Evolutionary conservation across 2,329 filamentous ascomycete species (phyloP).

Genomic region (Lasiodiplodia sp.): DNA sequence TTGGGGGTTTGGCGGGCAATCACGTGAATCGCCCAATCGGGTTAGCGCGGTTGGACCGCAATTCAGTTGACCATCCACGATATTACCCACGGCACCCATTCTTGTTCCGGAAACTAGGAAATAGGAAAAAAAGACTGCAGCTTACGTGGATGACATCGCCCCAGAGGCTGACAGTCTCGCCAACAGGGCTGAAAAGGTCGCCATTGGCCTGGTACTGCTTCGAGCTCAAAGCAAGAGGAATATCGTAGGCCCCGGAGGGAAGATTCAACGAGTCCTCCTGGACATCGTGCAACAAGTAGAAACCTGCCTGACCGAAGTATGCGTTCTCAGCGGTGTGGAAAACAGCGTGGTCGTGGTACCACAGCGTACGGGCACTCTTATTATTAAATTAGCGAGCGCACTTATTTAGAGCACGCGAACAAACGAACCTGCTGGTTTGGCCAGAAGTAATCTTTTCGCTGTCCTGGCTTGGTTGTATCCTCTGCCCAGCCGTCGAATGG

Average conservation of each 20-base stretch:
- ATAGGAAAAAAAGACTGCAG: neutral
- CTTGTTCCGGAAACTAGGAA: too few relatives aligned
- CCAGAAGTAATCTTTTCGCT: constrained; percentile 70
- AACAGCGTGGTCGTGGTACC: constrained; percentile 62
- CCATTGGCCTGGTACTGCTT: constrained; percentile 62
- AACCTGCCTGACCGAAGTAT: constrained; percentile 65
- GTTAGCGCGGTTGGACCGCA: too few relatives aligned
- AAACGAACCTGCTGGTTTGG: constrained; percentile 59
- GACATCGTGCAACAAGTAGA: too few relatives aligned
- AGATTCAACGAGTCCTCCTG: too few relatives aligned
- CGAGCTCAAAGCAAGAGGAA: constrained; percentile 59
- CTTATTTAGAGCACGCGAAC: too few relatives aligned
- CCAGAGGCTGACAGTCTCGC: constrained; percentile 58
- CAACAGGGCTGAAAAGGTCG: constrained; percentile 55
- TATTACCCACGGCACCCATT: too few relatives aligned
- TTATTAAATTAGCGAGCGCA: too few relatives aligned
- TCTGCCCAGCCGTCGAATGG: constrained; percentile 63
- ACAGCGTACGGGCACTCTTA: constrained; percentile 49
- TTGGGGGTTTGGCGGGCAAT: too few relatives aligned
- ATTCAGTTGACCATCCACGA: too few relatives aligned
- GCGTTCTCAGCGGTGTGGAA: constrained; percentile 60
- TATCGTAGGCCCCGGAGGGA: constrained; percentile 62
- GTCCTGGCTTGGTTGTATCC: constrained; percentile 58
- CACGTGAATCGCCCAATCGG: too few relatives aligned
- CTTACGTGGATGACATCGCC: constrained; percentile 62